phyloP scores from a whole-genome alignment of 2,329 filamentous ascomycete genomes.

The Grosmannia huntii region DNA sequence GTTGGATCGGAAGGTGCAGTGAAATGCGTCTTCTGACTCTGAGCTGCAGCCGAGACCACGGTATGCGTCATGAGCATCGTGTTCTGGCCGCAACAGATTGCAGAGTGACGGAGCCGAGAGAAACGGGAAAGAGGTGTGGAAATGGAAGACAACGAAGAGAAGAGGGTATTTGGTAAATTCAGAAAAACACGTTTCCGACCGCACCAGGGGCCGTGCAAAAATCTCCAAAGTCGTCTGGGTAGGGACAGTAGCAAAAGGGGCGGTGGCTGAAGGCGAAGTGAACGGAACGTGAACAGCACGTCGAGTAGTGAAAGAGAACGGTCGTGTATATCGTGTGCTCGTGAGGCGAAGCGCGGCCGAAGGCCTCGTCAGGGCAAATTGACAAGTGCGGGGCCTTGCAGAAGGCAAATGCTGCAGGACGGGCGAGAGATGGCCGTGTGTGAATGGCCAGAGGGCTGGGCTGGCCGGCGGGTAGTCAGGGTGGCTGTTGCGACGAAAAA shows the following conservation, averaged over 20 bases:
- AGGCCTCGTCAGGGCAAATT: background rate
- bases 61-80: constrained; percentile 44
- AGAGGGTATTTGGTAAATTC: background rate
- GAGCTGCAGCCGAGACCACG: constrained; percentile 30
- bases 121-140: background rate
- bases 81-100: constrained; percentile 15
- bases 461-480: background rate
- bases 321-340: background rate
- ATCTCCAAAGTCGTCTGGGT: background rate
- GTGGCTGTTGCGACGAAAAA: background rate
- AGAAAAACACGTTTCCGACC: background rate
- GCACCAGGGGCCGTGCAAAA: background rate
- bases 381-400: background rate
- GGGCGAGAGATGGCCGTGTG: background rate
- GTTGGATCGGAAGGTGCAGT: background rate
- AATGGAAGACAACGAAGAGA: background rate
- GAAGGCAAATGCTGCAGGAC: background rate
- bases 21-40: constrained; percentile 24
- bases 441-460: background rate
- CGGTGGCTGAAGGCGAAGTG: background rate
- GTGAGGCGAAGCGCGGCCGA: background rate
- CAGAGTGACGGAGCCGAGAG: background rate
- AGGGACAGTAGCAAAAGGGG: background rate
- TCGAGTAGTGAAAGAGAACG: background rate
- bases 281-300: background rate